Conservation (phyloP, 768 basidiomycete species). For the Kockovaella imperatae region DNA sequence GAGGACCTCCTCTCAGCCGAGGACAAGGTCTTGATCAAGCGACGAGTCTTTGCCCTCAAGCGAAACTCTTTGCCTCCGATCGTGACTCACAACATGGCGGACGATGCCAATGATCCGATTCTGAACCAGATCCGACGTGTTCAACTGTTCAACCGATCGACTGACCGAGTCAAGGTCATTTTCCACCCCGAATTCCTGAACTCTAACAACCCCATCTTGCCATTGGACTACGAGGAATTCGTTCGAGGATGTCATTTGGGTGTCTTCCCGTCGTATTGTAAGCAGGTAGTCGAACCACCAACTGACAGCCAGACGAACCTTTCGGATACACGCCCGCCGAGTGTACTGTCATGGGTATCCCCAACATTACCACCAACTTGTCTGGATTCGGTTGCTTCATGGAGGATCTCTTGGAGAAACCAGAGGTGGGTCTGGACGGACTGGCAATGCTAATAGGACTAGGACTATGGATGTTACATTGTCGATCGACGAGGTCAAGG, state of each 20-base stretch:
- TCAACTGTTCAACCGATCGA: conserved; percentile 77
- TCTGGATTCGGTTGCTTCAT: conserved; percentile 94
- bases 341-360: conserved; percentile 99
- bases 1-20: conserved; percentile 75
- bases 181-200: conserved; percentile 99
- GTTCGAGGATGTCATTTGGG: conserved; percentile 96
- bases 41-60: conserved; percentile 92
- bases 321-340: conserved; percentile 81
- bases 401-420: conserved; percentile 92
- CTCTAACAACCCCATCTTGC: conserved; percentile 93
- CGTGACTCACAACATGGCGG: conserved; percentile 98
- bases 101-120: conserved; percentile 85
- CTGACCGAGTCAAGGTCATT: conserved; percentile 90
- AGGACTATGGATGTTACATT: conserved; percentile 91
- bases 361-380: conserved; percentile 91
- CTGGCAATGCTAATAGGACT: not conserved
- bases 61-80: conserved; percentile 90
- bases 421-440: conserved; percentile 49
- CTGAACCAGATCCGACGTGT: conserved; percentile 90
- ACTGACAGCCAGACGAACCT: conserved; percentile 36
- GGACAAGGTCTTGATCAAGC: conserved; percentile 89
- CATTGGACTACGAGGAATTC: conserved; percentile 97
- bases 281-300: conserved; percentile 47
- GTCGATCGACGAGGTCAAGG: conserved; percentile 83
- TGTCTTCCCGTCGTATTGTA: conserved; percentile 96